Evolutionary conservation across 495 filamentous ascomycete genomes (phyloP).

Genomic region (Jackrogersella minutella): DNA sequence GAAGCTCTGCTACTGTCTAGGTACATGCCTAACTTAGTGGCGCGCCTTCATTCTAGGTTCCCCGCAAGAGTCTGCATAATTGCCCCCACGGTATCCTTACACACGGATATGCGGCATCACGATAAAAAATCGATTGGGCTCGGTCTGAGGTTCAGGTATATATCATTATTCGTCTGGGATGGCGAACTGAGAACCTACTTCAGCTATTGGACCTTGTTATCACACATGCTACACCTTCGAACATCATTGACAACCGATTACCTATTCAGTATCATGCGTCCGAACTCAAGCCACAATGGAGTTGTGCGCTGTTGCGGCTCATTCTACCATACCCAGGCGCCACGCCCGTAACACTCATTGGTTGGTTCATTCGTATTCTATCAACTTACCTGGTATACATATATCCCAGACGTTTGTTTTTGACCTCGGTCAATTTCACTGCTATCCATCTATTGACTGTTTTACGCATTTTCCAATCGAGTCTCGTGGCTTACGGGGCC

Average conservation of each 20-base stretch:
- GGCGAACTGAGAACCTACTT: neutral
- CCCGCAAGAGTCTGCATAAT: conserved; percentile 1
- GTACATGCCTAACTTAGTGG: no score
- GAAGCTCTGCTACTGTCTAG: no score
- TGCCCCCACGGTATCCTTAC: neutral
- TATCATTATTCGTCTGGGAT: conserved; percentile 8
- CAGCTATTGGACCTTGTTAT: neutral
- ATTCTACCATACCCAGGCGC: neutral
- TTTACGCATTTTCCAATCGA: neutral
- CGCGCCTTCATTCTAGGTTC: neutral
- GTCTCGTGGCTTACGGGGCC: conserved; percentile 8
- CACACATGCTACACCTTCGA: neutral
- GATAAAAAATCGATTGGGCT: neutral
- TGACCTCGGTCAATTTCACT: neutral
- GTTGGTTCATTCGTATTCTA: neutral
- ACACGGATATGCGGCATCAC: neutral
- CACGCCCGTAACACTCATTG: neutral
- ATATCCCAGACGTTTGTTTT: neutral
- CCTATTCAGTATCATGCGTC: neutral
- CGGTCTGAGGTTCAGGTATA: conserved; percentile 5
- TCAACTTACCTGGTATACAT: neutral
- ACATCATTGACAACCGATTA: neutral
- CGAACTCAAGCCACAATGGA: neutral
- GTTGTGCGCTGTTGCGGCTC: neutral
- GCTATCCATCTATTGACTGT: neutral